Base-by-base conservation (phyloP, 2,329 filamentous ascomycete species). In the Cordyceps javanica region DNA sequence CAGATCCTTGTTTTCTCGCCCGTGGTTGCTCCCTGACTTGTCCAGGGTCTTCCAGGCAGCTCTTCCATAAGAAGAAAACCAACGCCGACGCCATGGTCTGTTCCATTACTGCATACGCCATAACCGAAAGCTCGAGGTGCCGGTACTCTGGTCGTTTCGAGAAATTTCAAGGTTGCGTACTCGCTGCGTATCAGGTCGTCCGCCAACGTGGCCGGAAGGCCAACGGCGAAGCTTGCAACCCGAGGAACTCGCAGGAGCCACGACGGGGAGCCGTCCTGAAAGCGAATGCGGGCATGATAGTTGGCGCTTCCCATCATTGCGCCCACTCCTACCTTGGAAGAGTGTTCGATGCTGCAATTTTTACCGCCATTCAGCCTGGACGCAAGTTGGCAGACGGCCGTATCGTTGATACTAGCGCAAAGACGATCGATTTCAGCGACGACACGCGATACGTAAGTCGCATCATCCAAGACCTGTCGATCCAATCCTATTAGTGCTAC, bases 91-190 rank as follows among this genome's bases (percentile, higher is more conserved):
- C 61, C 61, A 42, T 62, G 48, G 38, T 67, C 62, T 30, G 59
- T 55, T 14, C 61, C 63, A n/a, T 60, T 19, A 16, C 60, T 54
- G 9, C 57, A 45, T 21, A 67, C 44, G 14, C 66, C 67, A 41
- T 61, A 68, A 0, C 16, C 39, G 41, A 67, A 70, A 2, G 60
- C 67, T 30, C 61, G 59, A 3, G 67, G 67, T 10, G 68, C 68
- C 2, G 67, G 69, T 5, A 70, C 67, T 2, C 58, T 46, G 2
- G 67, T 69, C 5, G 60, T 66, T 49, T 70, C 68, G 1, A 72
- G 65, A 55, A 70, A 71, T 42, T 69, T 70, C 21, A 71, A 58
- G 0, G 69, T 70, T 3, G 65, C 67, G 41, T 65, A 70, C 60
- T 71, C 68, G 62, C 68, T 70, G 21, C 16, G 59, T 3, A 70